Evolutionary conservation across 192 early-diverging fungal species (phyloP), one percentile per base, ranked within the genome.

Genomic region (Gaertneriomyces sp.): DNA sequence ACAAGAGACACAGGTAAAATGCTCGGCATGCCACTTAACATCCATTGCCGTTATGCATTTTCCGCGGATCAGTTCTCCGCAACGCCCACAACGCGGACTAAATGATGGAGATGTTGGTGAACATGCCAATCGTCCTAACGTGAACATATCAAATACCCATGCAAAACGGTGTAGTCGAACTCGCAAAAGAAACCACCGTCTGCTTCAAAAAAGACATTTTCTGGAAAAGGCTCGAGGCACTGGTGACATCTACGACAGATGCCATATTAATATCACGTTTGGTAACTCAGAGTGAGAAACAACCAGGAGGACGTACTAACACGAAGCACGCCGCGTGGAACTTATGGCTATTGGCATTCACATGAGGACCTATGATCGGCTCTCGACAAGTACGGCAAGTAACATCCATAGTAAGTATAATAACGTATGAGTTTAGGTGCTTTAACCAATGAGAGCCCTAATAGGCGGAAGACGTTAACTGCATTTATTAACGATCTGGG

Each of bases 11-110:
- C 71, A 84, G 25, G 64, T 61, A 56, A 84, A 84, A 45, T 82
- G 80, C 11, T 78, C 74, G 6, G 76, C 49, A 66, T 84, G 82
- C 78, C 80, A 84, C 50, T 77, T 79, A 47, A 64, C 56, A 4
- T 78, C 76, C 20, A 81, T 58, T 16, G 80, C 82, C 10, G 65
- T 72, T 4, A 82, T 72, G 56, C 69, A 75, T 50, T 75, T 75
- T 9, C 78, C 82, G 4, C 53, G 43, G 7, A 80, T 80, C 47
- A 78, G 47, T 61, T 76, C 69, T 33, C 70, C 72, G 61, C 79
- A 81, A 38, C 64, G 63, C 44, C 63, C 70, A 61, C 79, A 81
- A 4, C 79, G 63, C 7, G 72, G 57, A 6, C 78, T 79, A 42
- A 33, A 12, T 25, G 55, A 11, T 51, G 39, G 46, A 54, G 45